A percentile compares a stretch with the other conserved stretches of the same genome.
phyloP scores from a whole-genome alignment of 495 filamentous ascomycete genomes.

The Neurospora tetraspora region DNA sequence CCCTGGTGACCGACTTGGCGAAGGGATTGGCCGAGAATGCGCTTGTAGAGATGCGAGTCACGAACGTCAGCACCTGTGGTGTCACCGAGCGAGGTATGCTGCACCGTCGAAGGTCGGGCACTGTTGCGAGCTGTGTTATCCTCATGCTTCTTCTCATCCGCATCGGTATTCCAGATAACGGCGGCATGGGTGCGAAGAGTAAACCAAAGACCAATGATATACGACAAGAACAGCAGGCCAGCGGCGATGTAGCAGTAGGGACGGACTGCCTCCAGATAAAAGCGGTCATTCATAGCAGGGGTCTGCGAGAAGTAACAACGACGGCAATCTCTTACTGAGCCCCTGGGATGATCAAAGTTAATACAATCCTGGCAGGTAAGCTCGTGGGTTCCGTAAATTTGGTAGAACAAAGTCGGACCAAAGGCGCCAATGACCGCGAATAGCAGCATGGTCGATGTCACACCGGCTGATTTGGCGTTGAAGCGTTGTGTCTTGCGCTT shows the following conservation, averaged over 20 bases:
- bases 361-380: constrained; percentile 76
- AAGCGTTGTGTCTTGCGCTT: constrained; percentile 98
- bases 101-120: constrained; percentile 31
- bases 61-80: constrained; percentile 48
- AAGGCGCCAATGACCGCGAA: constrained; percentile 98
- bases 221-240: constrained; percentile 78
- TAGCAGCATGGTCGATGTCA: constrained; percentile 95
- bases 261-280: constrained; percentile 81
- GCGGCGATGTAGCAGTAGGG: constrained; percentile 89
- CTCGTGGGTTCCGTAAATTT: constrained; percentile 97
- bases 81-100: constrained; percentile 24
- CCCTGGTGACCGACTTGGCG: constrained; percentile 61
- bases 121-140: constrained; percentile 25
- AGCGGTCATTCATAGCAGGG: constrained; percentile 74
- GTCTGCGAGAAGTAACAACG: constrained; percentile 89
- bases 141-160: constrained; percentile 70
- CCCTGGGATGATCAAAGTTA: constrained; percentile 30
- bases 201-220: constrained; percentile 91
- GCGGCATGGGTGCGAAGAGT: constrained; percentile 93
- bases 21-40: constrained; percentile 82
- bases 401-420: constrained; percentile 95
- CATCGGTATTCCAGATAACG: constrained; percentile 86
- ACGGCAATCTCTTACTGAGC: constrained; percentile 57
- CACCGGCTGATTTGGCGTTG: constrained; percentile 93
- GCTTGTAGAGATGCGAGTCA: constrained; percentile 83